phyloP scores from a whole-genome alignment of 2,329 filamentous ascomycete species.

The Amylocarpus encephaloides region DNA sequence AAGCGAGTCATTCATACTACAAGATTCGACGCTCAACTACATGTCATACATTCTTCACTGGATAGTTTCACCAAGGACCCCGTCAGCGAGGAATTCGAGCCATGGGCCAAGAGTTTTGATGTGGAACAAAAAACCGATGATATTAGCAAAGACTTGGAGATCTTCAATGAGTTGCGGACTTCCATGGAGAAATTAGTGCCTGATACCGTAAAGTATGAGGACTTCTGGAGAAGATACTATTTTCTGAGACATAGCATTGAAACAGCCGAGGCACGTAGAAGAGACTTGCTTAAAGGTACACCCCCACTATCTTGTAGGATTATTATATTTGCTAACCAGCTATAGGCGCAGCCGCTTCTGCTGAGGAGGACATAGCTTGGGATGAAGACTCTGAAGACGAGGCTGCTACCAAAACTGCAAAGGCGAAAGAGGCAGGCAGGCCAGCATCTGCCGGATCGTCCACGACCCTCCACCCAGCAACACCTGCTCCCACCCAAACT shows the following conservation, averaged over 20 bases:
- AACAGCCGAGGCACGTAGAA: conserved; percentile 80
- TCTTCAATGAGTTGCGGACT: conserved; percentile 74
- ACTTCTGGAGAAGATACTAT: conserved; percentile 95
- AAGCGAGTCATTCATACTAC: conserved; percentile 94
- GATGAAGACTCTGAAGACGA: conserved; percentile 67
- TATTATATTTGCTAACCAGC: conserved; percentile 18
- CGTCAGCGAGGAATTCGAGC: conserved; percentile 63
- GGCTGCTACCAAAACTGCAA: conserved; percentile 29
- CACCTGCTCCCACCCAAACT: conserved; percentile 31
- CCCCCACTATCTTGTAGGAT: conserved; percentile 18
- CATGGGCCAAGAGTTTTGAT: conserved; percentile 70
- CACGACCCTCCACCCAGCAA: conserved; percentile 52
- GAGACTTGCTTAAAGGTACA: conserved; percentile 85
- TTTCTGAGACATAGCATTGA: conserved; percentile 90
- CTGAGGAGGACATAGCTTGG: conserved; percentile 66
- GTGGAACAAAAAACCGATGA: conserved; percentile 77
- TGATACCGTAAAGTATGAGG: conserved; percentile 76
- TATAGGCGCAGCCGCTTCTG: conserved; percentile 50
- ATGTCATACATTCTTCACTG: conserved; percentile 82
- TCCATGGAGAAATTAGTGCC: conserved; percentile 98
- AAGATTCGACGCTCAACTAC: conserved; percentile 88
- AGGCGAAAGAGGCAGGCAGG: conserved; percentile 36
- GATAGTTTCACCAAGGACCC: conserved; percentile 83
- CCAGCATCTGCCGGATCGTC: conserved; percentile 49
- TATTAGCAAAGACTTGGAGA: conserved; percentile 75